Conservation (phyloP, 2,329 filamentous ascomycete genomes). For the Neonectria coccinea region DNA sequence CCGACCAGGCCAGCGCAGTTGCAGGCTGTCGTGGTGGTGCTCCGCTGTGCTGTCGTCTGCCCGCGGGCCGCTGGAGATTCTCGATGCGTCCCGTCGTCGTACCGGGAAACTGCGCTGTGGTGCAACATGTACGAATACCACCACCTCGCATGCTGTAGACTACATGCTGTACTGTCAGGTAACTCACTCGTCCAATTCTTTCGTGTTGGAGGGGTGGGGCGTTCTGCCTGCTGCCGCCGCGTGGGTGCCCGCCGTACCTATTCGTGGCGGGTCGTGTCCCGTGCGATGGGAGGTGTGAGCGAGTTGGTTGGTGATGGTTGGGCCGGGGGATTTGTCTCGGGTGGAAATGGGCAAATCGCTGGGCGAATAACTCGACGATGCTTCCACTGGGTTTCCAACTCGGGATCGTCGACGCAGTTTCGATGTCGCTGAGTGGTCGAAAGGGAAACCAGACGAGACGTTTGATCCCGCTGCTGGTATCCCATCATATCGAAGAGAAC, state of each 20-base stretch:
- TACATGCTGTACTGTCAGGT: neutral
- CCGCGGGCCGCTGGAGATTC: neutral
- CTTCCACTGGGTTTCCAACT: slow-evolving; percentile 11
- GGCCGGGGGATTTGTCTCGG: neutral
- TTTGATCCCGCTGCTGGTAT: neutral
- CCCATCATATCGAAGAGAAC: slow-evolving; percentile 18
- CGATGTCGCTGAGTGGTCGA: slow-evolving; percentile 16
- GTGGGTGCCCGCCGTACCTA: neutral
- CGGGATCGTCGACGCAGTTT: slow-evolving; percentile 4
- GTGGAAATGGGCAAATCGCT: slow-evolving; percentile 18
- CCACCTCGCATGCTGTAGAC: too few species aligned
- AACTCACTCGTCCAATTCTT: neutral
- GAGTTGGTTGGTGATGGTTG: slow-evolving; percentile 19
- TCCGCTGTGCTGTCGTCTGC: neutral
- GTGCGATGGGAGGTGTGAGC: slow-evolving; percentile 5
- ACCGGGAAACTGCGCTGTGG: neutral
- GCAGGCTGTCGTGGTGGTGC: slow-evolving; percentile 4
- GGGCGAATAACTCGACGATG: slow-evolving; percentile 16
- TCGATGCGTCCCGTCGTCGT: neutral
- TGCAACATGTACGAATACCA: slow-evolving; percentile 2
- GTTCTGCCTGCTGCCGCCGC: neutral
- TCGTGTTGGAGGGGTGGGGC: neutral
- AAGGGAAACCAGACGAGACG: slow-evolving; percentile 4
- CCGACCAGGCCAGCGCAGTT: neutral
- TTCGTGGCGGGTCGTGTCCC: neutral